Evolutionary conservation across 305 asterid species (phyloP).

Genomic region (Fraxinus angustifolia): DNA sequence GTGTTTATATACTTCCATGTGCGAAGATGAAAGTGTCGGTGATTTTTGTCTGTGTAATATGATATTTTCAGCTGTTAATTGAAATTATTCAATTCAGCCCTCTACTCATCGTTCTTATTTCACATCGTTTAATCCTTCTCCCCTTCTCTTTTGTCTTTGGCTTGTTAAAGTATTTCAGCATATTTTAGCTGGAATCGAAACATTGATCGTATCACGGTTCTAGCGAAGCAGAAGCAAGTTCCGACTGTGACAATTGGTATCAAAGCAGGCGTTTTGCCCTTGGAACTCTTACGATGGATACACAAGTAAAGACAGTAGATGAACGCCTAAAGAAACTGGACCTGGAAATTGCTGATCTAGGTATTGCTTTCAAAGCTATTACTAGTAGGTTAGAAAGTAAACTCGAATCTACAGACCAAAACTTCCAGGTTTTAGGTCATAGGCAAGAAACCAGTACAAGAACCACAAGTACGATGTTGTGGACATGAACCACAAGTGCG

Average conservation of each 20-base stretch:
- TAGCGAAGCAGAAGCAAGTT: neutral
- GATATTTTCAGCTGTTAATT: no score
- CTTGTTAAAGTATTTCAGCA: neutral
- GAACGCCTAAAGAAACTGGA: no score
- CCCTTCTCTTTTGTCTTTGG: neutral
- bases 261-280: neutral
- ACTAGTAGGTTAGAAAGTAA: neutral
- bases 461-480: neutral
- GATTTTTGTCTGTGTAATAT: no score
- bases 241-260: neutral
- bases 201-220: no score
- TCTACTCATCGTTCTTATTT: no score
- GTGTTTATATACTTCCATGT: no score
- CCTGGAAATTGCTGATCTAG: neutral
- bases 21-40: no score
- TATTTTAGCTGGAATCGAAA: neutral
- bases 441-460: neutral
- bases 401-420: neutral
- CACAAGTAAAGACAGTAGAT: neutral
- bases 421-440: neutral
- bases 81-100: no score
- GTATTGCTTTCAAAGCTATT: neutral
- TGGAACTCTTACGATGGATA: neutral
- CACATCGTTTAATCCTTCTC: no score
- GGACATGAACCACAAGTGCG: neutral